Evolutionary conservation across 306 rosid species (phyloP).

Genomic region (Rosa lucieae): DNA sequence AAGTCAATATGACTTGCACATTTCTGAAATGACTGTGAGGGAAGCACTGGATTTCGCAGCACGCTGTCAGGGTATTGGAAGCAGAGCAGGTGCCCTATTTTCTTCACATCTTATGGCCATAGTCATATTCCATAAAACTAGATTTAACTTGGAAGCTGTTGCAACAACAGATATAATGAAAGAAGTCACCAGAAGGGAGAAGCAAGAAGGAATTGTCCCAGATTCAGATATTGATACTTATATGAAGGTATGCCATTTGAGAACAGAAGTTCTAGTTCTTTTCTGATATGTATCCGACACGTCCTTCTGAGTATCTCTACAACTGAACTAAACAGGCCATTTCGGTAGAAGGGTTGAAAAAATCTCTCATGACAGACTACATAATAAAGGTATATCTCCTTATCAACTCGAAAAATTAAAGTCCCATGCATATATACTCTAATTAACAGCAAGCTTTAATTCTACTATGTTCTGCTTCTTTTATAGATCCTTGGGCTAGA

Average conservation of each 20-base stretch:
- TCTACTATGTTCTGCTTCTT: background rate
- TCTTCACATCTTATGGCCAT: background rate
- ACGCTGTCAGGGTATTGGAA: constrained; percentile 29
- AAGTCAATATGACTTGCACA: constrained; percentile 34
- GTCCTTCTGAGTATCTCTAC: no score
- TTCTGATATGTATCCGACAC: no score
- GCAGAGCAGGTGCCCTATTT: constrained; percentile 26
- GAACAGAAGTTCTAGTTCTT: background rate
- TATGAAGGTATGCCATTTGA: constrained; percentile 18
- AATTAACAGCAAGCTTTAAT: background rate
- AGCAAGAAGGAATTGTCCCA: constrained; percentile 30
- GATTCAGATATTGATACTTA: constrained; percentile 30
- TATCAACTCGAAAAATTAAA: background rate
- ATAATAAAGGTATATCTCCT: constrained; percentile 46
- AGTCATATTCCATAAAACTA: background rate
- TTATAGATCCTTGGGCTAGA: constrained; percentile 57
- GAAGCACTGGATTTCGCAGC: constrained; percentile 28
- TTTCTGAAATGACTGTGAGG: constrained; percentile 32
- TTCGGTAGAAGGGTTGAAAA: constrained; percentile 45
- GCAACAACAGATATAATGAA: constrained; percentile 22
- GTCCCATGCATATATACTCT: background rate
- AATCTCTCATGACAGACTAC: constrained; percentile 45
- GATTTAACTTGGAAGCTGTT: background rate
- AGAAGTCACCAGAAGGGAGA: constrained; percentile 30
- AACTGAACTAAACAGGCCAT: constrained; percentile 34